A percentile compares a stretch with the other conserved stretches of the same genome.
Conservation (phyloP, 2,329 filamentous ascomycete species). For the Pseudogymnoascus sp. region DNA sequence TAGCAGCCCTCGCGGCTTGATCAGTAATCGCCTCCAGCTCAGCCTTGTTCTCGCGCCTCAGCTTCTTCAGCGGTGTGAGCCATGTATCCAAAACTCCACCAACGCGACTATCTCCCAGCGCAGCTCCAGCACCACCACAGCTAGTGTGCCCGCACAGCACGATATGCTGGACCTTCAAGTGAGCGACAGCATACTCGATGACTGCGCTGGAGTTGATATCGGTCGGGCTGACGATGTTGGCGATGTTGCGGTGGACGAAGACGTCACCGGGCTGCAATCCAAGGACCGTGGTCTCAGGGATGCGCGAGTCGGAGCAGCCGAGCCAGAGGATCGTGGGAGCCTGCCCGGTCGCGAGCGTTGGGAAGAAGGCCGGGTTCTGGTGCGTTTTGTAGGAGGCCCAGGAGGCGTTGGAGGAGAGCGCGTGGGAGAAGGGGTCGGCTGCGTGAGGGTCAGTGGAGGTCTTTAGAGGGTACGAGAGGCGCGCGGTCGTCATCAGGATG, state of each 20-base stretch:
- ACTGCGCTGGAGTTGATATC: conserved; percentile 71
- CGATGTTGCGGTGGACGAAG: conserved; percentile 87
- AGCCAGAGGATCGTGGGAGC: conserved; percentile 68
- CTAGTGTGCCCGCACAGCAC: conserved; percentile 62
- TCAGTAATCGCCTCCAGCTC: conserved; percentile 51
- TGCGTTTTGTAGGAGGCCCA: conserved; percentile 61
- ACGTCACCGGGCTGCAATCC: conserved; percentile 75
- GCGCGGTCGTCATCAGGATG: background rate
- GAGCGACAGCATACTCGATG: conserved; percentile 69
- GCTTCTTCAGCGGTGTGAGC: conserved; percentile 43
- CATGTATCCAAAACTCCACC: conserved; percentile 50
- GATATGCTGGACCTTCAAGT: conserved; percentile 65
- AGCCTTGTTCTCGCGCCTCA: conserved; percentile 40
- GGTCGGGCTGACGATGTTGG: conserved; percentile 68
- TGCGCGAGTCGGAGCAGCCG: conserved; percentile 78
- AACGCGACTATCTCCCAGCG: conserved; percentile 40
- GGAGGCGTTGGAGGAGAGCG: conserved; percentile 60
- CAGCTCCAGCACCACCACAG: conserved; percentile 60
- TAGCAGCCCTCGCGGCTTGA: conserved; percentile 46
- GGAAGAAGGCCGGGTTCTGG: conserved; percentile 65
- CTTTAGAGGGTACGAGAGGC: background rate
- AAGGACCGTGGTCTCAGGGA: conserved; percentile 75
- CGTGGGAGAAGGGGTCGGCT: conserved; percentile 54
- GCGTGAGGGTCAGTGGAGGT: conserved; percentile 10
- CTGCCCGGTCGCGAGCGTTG: conserved; percentile 60